Percentiles rank a stretch among this genome's conserved stretches.
phyloP scores from a whole-genome alignment of 495 filamentous ascomycete genomes.

The Penicillium lividum region DNA sequence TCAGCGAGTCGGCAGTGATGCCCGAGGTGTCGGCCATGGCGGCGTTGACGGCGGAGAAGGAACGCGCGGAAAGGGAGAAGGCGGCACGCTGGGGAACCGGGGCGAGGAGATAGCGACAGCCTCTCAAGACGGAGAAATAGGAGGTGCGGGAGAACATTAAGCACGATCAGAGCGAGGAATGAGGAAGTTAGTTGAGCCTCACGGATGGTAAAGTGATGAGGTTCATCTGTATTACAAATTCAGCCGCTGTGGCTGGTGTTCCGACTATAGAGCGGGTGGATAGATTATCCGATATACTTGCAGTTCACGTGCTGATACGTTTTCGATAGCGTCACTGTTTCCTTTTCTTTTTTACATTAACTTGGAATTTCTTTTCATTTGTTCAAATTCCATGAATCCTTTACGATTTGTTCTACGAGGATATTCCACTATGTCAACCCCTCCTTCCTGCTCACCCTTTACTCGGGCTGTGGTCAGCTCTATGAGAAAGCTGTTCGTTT shows the following conservation, averaged over 20 bases:
- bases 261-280: background rate
- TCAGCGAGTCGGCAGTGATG: conserved; percentile 70
- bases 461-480: conserved; percentile 76
- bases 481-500: conserved; percentile 76
- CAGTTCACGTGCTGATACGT: conserved; percentile 4
- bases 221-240: conserved; percentile 10
- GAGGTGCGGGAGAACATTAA: conserved; percentile 49
- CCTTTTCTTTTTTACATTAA: background rate
- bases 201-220: conserved; percentile 1
- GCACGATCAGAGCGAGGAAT: conserved; percentile 13
- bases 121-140: conserved; percentile 40
- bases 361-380: conserved; percentile 3
- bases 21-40: conserved; percentile 54
- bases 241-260: conserved; percentile 8
- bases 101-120: conserved; percentile 45
- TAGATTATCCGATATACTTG: background rate
- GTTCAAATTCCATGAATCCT: conserved; percentile 23
- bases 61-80: conserved; percentile 43
- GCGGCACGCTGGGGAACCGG: conserved; percentile 28
- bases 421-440: conserved; percentile 36
- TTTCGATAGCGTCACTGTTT: conserved; percentile 10
- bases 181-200: background rate
- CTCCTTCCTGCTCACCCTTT: conserved; percentile 59
- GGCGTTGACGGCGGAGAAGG: conserved; percentile 41
- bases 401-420: conserved; percentile 24